Evolutionary conservation across 768 basidiomycete species (phyloP).

Genomic region (Leccinellum rugosiceps): DNA sequence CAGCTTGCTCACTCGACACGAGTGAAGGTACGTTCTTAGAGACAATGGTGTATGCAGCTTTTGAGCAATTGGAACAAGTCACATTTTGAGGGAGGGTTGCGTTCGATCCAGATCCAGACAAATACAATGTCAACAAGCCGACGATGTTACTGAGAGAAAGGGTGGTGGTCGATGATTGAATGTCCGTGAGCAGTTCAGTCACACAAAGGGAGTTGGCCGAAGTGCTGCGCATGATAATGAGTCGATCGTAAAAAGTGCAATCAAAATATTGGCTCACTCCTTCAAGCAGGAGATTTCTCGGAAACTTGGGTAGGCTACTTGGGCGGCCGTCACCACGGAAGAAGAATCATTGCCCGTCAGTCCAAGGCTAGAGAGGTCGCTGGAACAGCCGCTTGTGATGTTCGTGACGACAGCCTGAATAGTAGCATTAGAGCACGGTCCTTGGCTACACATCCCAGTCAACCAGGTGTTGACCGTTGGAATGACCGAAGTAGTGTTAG

Average conservation of each 20-base stretch:
- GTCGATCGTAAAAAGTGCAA: neutral
- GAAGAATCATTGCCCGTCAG: constrained; percentile 13
- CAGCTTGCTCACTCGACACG: constrained; percentile 24
- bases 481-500: constrained; percentile 33
- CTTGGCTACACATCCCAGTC: constrained; percentile 47
- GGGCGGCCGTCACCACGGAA: constrained; percentile 37
- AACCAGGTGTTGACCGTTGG: constrained; percentile 59
- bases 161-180: constrained; percentile 38
- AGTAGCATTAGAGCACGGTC: constrained; percentile 57
- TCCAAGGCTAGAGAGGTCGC: constrained; percentile 34
- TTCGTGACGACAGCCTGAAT: constrained; percentile 53
- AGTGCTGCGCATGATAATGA: constrained; percentile 25
- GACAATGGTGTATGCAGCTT: constrained; percentile 48
- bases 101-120: constrained; percentile 2
- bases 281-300: constrained; percentile 59
- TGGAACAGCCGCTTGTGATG: constrained; percentile 49
- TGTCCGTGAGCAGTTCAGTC: constrained; percentile 51
- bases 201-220: constrained; percentile 48
- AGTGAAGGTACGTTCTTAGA: constrained; percentile 36
- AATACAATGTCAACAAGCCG: constrained; percentile 4
- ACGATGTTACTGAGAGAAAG: constrained; percentile 20
- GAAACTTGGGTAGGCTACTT: constrained; percentile 53
- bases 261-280: constrained; percentile 45
- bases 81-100: constrained; percentile 34
- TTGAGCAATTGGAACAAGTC: constrained; percentile 52